Evolutionary conservation across 192 early-diverging fungal genomes (phyloP), one percentile per base, ranked within the genome.

Genomic region (Spizellomyces punctatus): DNA sequence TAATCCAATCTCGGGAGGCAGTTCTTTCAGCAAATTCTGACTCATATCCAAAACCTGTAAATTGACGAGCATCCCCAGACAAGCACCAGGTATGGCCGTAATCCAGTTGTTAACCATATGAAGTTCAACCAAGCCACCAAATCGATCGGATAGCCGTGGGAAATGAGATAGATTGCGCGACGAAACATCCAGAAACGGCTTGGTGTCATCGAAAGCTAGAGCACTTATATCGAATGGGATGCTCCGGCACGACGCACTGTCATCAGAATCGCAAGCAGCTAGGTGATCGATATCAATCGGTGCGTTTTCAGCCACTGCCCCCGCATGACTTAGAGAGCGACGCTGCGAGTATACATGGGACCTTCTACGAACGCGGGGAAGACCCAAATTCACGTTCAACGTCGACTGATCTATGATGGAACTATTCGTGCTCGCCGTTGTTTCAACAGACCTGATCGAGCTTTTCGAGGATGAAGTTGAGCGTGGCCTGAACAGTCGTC

Each of bases 31-130:
- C 27, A 65, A 44, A 63, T 85, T 85, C 49, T 80, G 63, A 16
- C 77, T 82, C 9, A 82, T n/a, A 52, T 84, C 81, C 75, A 84
- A 54, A 45, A 78, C 75, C 63, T 56, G 63, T 27, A 83, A 64
- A 21, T 46, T 22, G 19, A 66, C 58, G 6, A 80, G 41, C 41
- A 14, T 27, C 10, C 7, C 36, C 41, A 69, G 14, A 12, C 21
- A 16, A 10, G 45, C 36, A 17, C n/a, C 58, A 14, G 73, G 73
- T 10, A 75, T 47, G 46, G 44, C 57, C 8, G 73, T 69, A 41
- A 75, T 66, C 66, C 60, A 63, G 49, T 75, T 75, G 42, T 75
- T 74, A 41, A 66, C 65, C 41, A 74, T 45, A 59, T 74, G 63
- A 22, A 74, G 45, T 47, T 74, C 64, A 6, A 58, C 46, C 16